These are phyloP conservation scores for Entomortierella chlamydospora DNA, from an alignment of 192 early-diverging fungal genomes.

Conservation along the genomic window DNA sequence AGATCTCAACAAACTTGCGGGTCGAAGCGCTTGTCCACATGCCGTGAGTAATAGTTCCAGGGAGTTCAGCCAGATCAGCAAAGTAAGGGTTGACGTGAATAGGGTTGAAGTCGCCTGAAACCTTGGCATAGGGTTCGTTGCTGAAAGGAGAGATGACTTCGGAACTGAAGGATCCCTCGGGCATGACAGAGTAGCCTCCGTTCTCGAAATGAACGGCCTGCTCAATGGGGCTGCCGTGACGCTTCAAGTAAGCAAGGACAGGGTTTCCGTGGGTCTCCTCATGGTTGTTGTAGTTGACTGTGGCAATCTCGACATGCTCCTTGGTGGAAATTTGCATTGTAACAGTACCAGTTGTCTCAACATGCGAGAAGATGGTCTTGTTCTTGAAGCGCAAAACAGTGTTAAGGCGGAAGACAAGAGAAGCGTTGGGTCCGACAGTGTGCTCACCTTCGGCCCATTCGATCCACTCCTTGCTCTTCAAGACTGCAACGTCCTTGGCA, in stretches of 20 bases:
- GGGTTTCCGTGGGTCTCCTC: conserved; percentile 87
- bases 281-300: conserved; percentile 77
- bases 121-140: conserved; percentile 89
- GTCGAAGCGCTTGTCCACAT: conserved; percentile 98
- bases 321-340: conserved; percentile 84
- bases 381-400: conserved; percentile 72
- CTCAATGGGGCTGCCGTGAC: conserved; percentile 87
- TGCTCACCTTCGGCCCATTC: conserved; percentile 76
- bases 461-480: conserved; percentile 93
- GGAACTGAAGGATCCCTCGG: conserved; percentile 87
- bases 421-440: conserved; percentile 64
- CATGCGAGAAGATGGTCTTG: conserved; percentile 71
- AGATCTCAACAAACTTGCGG: conserved; percentile 95
- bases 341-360: conserved; percentile 81
- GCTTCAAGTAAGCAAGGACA: conserved; percentile 89
- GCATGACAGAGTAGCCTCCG: conserved; percentile 94
- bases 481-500: conserved; percentile 90
- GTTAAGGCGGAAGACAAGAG: conserved; percentile 82
- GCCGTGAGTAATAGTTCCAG: conserved; percentile 96
- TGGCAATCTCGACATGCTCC: conserved; percentile 85
- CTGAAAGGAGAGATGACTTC: conserved; percentile 86
- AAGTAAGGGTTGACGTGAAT: conserved; percentile 98
- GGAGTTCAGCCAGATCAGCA: conserved; percentile 88
- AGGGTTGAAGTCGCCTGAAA: conserved; percentile 93
- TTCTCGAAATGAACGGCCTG: conserved; percentile 90